These are phyloP conservation scores for Mucuna pruriens DNA, from an alignment of 306 rosid genomes.

Conservation along the genomic window DNA sequence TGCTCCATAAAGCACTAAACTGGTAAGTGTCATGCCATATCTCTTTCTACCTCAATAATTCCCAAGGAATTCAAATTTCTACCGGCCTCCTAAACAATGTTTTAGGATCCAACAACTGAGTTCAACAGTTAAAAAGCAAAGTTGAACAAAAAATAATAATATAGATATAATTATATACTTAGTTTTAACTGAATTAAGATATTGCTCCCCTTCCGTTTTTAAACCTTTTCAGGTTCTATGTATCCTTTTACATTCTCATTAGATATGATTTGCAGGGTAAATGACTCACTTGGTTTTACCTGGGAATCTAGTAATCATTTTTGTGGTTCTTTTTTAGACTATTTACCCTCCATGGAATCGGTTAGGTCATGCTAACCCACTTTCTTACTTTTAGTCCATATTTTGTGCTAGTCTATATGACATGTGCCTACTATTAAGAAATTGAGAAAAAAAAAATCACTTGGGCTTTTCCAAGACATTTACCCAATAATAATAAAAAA, in stretches of 20 bases:
- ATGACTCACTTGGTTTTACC: neutral
- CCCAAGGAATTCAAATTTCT: slow-evolving; percentile 12
- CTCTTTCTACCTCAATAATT: neutral
- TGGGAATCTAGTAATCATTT: neutral
- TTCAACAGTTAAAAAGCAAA: slow-evolving; percentile 4
- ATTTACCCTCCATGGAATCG: neutral
- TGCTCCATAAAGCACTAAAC: slow-evolving; percentile 16
- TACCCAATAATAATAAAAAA: neutral
- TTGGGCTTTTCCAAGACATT: neutral
- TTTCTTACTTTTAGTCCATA: neutral
- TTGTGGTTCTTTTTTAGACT: neutral
- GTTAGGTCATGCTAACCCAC: neutral
- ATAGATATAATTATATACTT: too few relatives aligned
- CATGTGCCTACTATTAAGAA: neutral
- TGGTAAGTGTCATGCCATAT: neutral
- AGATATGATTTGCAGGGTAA: neutral
- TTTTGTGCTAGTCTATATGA: neutral
- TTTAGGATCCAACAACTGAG: neutral
- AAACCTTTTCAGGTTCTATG: neutral
- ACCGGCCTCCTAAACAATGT: neutral
- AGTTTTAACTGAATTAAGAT: neutral
- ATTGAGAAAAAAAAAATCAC: neutral
- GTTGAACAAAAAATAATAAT: neutral
- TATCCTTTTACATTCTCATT: neutral
- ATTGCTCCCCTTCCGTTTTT: neutral